These are phyloP conservation scores for Paracoccidioides brasiliensis DNA, from an alignment of 2,329 filamentous ascomycete species.

Conservation along the genomic window DNA sequence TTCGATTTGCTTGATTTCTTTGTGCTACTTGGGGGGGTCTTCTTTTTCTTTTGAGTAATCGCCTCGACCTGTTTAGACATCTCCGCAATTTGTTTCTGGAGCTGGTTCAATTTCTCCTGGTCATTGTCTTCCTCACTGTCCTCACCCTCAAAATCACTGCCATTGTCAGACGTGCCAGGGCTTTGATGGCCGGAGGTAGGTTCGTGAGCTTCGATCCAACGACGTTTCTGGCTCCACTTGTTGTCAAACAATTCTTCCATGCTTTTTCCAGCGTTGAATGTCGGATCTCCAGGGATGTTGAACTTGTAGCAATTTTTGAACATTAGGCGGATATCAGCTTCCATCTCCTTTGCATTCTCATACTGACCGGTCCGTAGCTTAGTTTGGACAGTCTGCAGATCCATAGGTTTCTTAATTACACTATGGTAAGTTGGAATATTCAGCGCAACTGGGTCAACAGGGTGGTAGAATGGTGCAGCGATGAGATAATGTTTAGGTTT, in stretches of 20 bases:
- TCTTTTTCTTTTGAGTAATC: constrained; percentile 47
- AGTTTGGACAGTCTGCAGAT: constrained; percentile 64
- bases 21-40: constrained; percentile 36
- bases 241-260: constrained; percentile 62
- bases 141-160: constrained; percentile 59
- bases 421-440: constrained; percentile 90
- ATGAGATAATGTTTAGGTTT: constrained; percentile 56
- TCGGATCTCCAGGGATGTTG: constrained; percentile 66
- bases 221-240: constrained; percentile 65
- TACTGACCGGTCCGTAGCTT: constrained; percentile 73
- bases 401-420: constrained; percentile 95
- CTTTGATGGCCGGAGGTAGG: constrained; percentile 52
- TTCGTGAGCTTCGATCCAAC: constrained; percentile 67
- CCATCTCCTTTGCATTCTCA: constrained; percentile 69
- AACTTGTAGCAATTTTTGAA: constrained; percentile 86
- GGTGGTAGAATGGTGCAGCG: constrained; percentile 63
- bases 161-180: constrained; percentile 52
- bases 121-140: constrained; percentile 50
- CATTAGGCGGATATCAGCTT: constrained; percentile 68
- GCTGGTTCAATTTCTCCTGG: constrained; percentile 49
- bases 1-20: constrained; percentile 38
- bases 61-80: constrained; percentile 54
- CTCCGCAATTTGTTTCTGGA: constrained; percentile 60
- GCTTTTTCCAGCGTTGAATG: constrained; percentile 57
- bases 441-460: constrained; percentile 86